Evolutionary conservation across 1,284 basidiomycete species (phyloP).

Genomic region (Puccinia novopanici): DNA sequence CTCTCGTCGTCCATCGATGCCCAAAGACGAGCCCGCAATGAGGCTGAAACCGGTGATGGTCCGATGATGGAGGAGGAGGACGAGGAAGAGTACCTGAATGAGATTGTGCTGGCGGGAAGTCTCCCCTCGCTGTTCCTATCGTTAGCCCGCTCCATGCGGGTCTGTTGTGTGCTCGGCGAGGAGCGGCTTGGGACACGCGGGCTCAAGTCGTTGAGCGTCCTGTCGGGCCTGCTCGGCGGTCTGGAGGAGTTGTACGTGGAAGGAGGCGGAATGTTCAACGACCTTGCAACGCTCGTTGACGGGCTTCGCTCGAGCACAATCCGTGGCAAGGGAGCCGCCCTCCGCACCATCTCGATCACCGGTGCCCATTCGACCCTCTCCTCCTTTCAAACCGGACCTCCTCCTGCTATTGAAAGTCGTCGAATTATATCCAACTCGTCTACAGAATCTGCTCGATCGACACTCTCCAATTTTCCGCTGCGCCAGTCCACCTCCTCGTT

Average conservation of each 20-base stretch:
- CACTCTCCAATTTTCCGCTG: neutral
- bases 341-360: slow-evolving; percentile 14
- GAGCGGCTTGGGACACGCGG: slow-evolving; percentile 18
- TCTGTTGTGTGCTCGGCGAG: slow-evolving; percentile 22
- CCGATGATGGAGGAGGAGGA: neutral
- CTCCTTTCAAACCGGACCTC: neutral
- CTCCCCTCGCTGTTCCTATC: slow-evolving; percentile 31
- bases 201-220: slow-evolving; percentile 31
- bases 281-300: slow-evolving; percentile 20
- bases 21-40: slow-evolving; percentile 5
- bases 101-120: slow-evolving; percentile 18
- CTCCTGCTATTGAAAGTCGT: neutral
- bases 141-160: slow-evolving; percentile 10
- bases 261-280: slow-evolving; percentile 22
- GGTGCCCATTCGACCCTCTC: slow-evolving; percentile 19
- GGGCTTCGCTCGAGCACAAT: slow-evolving; percentile 28
- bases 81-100: slow-evolving; percentile 1
- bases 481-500: neutral
- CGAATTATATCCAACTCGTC: neutral
- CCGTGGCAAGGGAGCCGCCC: neutral
- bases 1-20: neutral
- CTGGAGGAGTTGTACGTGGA: slow-evolving; percentile 34
- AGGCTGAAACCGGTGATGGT: neutral
- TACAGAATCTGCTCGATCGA: neutral
- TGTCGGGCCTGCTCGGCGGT: slow-evolving; percentile 15